phyloP scores from a whole-genome alignment of 768 basidiomycete genomes.

The Auriscalpium microsporum region DNA sequence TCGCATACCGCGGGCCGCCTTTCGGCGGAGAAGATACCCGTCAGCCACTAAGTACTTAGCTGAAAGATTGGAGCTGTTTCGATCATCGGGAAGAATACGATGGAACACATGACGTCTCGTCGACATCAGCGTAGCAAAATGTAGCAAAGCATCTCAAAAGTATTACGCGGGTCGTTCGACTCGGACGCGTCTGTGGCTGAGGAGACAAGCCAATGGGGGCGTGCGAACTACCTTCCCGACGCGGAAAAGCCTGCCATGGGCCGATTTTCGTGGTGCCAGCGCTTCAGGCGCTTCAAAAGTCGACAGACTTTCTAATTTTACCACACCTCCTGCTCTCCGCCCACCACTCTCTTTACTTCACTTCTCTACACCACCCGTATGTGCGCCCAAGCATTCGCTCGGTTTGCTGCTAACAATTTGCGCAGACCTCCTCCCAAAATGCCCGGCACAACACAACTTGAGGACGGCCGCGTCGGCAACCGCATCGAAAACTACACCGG shows the following conservation, averaged over 20 bases:
- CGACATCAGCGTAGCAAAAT: no score
- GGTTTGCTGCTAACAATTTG: neutral
- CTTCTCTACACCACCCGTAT: neutral
- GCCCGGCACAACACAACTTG: conserved; percentile 12
- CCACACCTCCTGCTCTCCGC: neutral
- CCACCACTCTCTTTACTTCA: neutral
- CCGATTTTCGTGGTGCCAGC: conserved; percentile 4
- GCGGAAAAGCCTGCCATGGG: conserved; percentile 1
- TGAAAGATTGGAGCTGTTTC: no score
- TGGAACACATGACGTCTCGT: no score
- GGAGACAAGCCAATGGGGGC: neutral
- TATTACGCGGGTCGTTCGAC: no score
- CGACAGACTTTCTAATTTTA: neutral
- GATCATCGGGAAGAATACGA: no score
- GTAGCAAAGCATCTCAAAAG: no score
- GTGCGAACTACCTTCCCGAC: neutral
- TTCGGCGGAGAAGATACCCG: no score
- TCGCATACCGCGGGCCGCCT: no score
- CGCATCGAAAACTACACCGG: conserved; percentile 82
- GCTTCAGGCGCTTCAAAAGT: neutral
- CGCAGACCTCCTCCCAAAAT: neutral
- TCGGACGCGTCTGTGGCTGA: no score
- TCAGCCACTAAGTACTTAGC: no score
- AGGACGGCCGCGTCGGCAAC: conserved; percentile 31
- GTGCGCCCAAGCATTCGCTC: no score